These are phyloP conservation scores for Microstroma glucosiphilum DNA, from an alignment of 1,284 basidiomycete genomes.

Conservation along the genomic window DNA sequence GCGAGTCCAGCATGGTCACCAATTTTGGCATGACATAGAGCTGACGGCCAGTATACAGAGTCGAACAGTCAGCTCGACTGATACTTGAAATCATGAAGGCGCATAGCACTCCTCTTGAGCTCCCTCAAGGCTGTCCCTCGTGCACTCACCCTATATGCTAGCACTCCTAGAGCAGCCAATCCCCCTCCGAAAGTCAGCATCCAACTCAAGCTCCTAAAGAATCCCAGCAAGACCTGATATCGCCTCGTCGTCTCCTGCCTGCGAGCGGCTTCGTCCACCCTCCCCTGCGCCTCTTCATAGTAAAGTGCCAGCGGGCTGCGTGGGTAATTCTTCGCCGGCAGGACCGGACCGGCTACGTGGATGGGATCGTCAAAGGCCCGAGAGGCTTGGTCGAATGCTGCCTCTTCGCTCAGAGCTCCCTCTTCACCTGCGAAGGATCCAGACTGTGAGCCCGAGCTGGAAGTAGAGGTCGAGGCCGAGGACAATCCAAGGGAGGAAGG, in stretches of 20 bases:
- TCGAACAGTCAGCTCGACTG: too few species aligned
- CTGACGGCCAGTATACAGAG: slow-evolving; percentile 3
- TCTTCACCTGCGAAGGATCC: background rate
- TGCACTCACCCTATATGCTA: slow-evolving; percentile 25
- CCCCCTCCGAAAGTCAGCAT: slow-evolving; percentile 43
- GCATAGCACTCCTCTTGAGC: too few species aligned
- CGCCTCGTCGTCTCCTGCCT: slow-evolving; percentile 15
- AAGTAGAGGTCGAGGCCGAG: background rate
- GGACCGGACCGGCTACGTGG: slow-evolving; percentile 13
- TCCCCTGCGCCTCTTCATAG: slow-evolving; percentile 17
- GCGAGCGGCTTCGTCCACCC: background rate
- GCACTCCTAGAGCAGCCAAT: slow-evolving; percentile 30
- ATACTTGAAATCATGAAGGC: too few species aligned
- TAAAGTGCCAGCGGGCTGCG: slow-evolving; percentile 42
- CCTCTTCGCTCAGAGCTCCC: slow-evolving; percentile 4
- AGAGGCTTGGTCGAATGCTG: slow-evolving; percentile 23
- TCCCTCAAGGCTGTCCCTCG: too few species aligned
- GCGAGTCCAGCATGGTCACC: slow-evolving; percentile 32
- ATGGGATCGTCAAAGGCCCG: slow-evolving; percentile 37
- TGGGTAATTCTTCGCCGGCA: slow-evolving; percentile 34
- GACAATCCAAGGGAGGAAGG: slow-evolving; percentile 13
- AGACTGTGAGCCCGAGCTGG: background rate
- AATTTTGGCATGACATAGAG: slow-evolving; percentile 36
- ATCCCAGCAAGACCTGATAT: slow-evolving; percentile 41
- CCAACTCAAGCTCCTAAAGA: slow-evolving; percentile 38